A percentile compares a stretch with the other conserved stretches of the same genome.
Evolutionary conservation across 768 basidiomycete genomes (phyloP).

Genomic region (Hygrocybe punicea): DNA sequence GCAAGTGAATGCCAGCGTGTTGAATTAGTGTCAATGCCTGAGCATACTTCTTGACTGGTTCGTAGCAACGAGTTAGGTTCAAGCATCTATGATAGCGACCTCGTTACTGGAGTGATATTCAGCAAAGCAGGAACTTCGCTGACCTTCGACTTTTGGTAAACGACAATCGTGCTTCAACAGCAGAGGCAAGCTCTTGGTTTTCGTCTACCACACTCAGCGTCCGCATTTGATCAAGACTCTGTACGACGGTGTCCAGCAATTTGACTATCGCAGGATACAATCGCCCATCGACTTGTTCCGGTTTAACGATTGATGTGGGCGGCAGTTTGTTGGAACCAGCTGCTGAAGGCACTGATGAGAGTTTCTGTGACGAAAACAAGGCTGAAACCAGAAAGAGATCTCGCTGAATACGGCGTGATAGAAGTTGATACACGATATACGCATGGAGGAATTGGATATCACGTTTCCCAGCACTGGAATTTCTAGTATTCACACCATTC

Average conservation of each 20-base stretch:
- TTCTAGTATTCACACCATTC: conserved; percentile 40
- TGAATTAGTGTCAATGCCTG: conserved; percentile 70
- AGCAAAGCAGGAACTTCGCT: conserved; percentile 11
- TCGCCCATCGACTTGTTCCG: conserved; percentile 59
- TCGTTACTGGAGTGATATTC: neutral
- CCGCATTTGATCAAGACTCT: conserved; percentile 81
- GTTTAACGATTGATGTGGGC: conserved; percentile 27
- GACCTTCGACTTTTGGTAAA: conserved; percentile 76
- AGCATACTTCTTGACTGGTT: conserved; percentile 63
- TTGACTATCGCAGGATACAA: conserved; percentile 88
- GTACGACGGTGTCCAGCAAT: conserved; percentile 78
- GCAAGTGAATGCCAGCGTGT: conserved; percentile 67
- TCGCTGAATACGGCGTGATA: conserved; percentile 83
- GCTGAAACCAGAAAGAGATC: conserved; percentile 78
- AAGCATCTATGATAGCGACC: conserved; percentile 48
- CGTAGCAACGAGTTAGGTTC: conserved; percentile 75
- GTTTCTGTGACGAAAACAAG: conserved; percentile 46
- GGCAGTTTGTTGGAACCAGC: conserved; percentile 7
- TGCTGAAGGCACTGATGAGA: conserved; percentile 20
- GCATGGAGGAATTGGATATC: conserved; percentile 84
- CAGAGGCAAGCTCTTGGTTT: conserved; percentile 74
- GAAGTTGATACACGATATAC: conserved; percentile 83
- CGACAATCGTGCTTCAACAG: conserved; percentile 70
- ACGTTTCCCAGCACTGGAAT: conserved; percentile 46
- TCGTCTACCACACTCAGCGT: conserved; percentile 83